Evolutionary conservation across 257 asterid species (phyloP).

Genomic region (Nicotiana tabacum): DNA sequence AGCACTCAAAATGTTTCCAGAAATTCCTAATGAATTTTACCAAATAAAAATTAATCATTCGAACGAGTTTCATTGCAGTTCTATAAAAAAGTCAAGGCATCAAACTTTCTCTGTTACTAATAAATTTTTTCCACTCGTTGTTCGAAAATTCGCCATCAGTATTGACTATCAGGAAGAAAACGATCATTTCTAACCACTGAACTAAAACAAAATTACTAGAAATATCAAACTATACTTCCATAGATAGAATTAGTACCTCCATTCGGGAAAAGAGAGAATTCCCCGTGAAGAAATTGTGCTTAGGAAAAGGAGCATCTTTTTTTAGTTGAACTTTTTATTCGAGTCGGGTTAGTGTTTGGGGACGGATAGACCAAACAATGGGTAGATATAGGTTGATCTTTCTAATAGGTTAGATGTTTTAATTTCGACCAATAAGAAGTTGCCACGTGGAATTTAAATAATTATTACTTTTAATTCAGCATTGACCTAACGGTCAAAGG

Average conservation of each 20-base stretch:
- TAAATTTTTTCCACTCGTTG: neutral
- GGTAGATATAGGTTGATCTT: too few relatives aligned
- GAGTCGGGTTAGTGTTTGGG: too few relatives aligned
- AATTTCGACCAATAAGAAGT: too few relatives aligned
- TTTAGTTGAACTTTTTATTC: too few relatives aligned
- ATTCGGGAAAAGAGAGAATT: slow-evolving; percentile 64
- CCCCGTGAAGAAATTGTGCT: slow-evolving; percentile 37
- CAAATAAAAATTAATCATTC: neutral
- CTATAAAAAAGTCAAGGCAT: neutral
- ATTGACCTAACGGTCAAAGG: too few relatives aligned
- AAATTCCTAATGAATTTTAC: neutral
- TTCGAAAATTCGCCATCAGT: neutral
- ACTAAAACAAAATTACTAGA: neutral
- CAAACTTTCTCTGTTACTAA: neutral
- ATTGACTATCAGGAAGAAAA: too few relatives aligned
- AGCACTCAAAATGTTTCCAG: neutral
- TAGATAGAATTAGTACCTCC: slow-evolving; percentile 46
- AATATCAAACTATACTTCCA: neutral
- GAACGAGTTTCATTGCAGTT: neutral
- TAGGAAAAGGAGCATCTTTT: neutral
- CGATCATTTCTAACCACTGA: neutral
- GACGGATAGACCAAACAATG: too few relatives aligned
- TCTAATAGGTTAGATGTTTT: too few relatives aligned
- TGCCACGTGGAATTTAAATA: too few relatives aligned
- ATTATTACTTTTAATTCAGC: too few relatives aligned